These are phyloP conservation scores for Larix kaempferi DNA, from an alignment of 75 land plant species.

Conservation along the genomic window DNA sequence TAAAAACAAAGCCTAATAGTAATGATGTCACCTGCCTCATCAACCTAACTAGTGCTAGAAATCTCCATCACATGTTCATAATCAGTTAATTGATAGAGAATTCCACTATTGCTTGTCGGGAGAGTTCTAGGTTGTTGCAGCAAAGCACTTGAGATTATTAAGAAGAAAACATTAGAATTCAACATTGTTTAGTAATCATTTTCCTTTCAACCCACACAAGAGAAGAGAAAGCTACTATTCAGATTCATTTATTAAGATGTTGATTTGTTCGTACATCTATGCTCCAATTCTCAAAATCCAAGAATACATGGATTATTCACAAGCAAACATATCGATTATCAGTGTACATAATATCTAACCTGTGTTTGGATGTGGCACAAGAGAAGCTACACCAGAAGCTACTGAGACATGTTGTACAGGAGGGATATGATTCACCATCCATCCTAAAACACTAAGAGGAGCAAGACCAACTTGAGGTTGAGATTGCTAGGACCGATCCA, in stretches of 20 bases:
- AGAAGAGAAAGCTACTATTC: neutral
- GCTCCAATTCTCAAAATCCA: neutral
- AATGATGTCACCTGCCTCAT: slow-evolving; percentile 35
- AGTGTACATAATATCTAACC: slow-evolving; percentile 12
- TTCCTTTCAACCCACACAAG: neutral
- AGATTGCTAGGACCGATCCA: too few species aligned
- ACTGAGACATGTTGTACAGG: too few species aligned
- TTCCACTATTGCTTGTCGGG: slow-evolving; percentile 38
- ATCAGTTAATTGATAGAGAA: slow-evolving; percentile 73
- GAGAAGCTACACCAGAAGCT: too few species aligned
- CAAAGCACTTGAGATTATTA: slow-evolving; percentile 41
- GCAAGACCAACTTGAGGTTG: too few species aligned
- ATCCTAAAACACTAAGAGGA: too few species aligned
- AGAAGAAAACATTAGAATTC: neutral
- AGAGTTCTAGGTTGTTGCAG: slow-evolving; percentile 62
- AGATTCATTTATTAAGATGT: neutral
- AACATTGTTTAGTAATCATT: neutral
- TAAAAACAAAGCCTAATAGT: too few species aligned
- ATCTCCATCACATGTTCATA: slow-evolving; percentile 75
- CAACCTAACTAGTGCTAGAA: slow-evolving; percentile 39
- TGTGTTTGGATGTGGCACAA: slow-evolving; percentile 41
- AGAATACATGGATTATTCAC: neutral
- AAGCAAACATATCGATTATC: too few species aligned
- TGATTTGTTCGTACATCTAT: neutral
- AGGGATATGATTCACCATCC: too few species aligned